Conservation (phyloP, 345 rosid species). For the Ceriops tagal region DNA sequence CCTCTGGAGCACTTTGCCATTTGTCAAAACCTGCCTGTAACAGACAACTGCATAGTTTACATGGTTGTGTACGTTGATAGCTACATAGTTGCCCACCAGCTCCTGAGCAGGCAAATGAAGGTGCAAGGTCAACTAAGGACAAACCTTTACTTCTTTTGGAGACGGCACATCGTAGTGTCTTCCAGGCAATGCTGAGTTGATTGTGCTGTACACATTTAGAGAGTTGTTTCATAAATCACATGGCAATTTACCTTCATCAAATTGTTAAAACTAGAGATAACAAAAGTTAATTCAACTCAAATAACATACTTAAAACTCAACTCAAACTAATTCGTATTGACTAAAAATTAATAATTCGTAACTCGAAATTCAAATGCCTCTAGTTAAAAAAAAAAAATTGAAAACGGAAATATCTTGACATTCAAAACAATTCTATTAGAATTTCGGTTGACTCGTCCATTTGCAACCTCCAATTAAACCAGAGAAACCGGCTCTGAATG, state of each 20-base stretch:
- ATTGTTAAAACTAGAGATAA: not conserved
- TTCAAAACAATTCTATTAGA: too few species aligned
- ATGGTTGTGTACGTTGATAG: not conserved
- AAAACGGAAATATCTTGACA: too few species aligned
- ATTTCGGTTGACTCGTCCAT: too few species aligned
- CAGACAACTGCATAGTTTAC: not conserved
- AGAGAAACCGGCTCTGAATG: too few species aligned
- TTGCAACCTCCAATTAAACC: too few species aligned
- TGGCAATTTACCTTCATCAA: not conserved
- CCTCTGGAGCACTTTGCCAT: slow-evolving; percentile 36
- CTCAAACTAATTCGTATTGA: too few species aligned
- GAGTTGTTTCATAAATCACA: not conserved
- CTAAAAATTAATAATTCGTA: too few species aligned
- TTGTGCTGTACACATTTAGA: slow-evolving; percentile 37
- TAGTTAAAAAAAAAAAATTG: too few species aligned
- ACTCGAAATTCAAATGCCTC: too few species aligned
- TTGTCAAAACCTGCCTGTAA: slow-evolving; percentile 37
- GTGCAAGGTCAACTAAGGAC: not conserved
- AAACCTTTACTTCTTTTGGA: slow-evolving; percentile 43
- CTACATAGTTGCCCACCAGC: too few species aligned
- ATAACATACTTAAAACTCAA: too few species aligned
- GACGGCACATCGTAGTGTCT: slow-evolving; percentile 74
- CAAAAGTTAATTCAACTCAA: not conserved
- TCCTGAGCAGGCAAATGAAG: not conserved
- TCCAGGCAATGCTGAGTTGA: slow-evolving; percentile 90